Base-by-base conservation (phyloP, 768 basidiomycete genomes). In the Holtermannia corniformis region DNA sequence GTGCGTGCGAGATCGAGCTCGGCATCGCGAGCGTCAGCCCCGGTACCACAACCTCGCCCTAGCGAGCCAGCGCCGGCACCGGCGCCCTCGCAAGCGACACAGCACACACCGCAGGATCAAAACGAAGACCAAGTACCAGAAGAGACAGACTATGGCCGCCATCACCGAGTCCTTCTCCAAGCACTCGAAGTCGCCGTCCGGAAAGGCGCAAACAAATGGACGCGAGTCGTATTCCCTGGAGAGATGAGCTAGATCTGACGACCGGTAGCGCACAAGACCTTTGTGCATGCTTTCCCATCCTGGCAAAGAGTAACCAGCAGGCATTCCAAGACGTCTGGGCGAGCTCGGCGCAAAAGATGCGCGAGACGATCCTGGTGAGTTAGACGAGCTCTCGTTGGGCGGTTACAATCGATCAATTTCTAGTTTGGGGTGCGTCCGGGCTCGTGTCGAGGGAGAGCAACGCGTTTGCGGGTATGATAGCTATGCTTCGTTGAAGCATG, bases 161-260 rank as follows among this genome's bases (percentile, higher is more conserved):
- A 66, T 24, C 64, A 64, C 46, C 50, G 63, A 42, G 24, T 61
- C 3, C 58, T 64, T 16, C 53, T 63, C 53, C 54, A 65, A 32
- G 61, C 66, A 16, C 37, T 70, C 7, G 66, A 70, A 19, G 50
- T 64, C 27, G 70, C 70, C 13, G 59, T 62, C 11, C 57, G 59
- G 41, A 62, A 61, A 46, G 64, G 63, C n/a, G 60, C 68, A 4
- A 60, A 65, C 46, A 62, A 62, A 47, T 72, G 70, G 70, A 65
- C 64, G 70, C 69, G 55, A 59, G 69, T 67, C 5, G 7, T 23
- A 41, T 43, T 32, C 48, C 42, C 4, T 10, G 19, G n/a, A 21
- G 4, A 16, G 13, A 21, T 47, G 7, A 48, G 12, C 32, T 49
- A 50, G 58, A 56, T 21, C 22, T 41, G 12, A 16, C 46, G 12